Evolutionary conservation across 148 eudicot genomes (phyloP).

Genomic region (Diospyros kaki): DNA sequence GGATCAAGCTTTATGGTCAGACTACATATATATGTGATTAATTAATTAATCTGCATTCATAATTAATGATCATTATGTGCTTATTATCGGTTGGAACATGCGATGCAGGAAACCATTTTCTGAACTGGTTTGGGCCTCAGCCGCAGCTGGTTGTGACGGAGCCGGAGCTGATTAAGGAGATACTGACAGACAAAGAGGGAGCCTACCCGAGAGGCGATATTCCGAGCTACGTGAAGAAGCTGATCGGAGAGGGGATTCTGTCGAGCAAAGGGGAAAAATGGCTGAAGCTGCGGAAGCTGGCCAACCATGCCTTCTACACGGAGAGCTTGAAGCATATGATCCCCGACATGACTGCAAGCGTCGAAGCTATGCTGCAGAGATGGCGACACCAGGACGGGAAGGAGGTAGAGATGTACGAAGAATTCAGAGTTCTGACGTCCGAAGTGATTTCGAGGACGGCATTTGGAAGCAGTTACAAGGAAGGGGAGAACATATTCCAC

Average conservation of each 20-base stretch:
- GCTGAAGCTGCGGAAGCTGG: background rate
- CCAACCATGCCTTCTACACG: constrained; percentile 1
- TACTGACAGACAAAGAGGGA: background rate
- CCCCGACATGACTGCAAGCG: constrained; percentile 5
- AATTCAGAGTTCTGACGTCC: background rate
- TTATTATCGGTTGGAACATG: background rate
- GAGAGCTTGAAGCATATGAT: constrained; percentile 10
- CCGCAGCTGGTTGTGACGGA: background rate
- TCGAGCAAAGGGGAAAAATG: constrained; percentile 9
- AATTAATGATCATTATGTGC: too few species aligned
- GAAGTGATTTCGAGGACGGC: constrained; percentile 10
- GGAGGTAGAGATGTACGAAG: background rate
- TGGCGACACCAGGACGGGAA: constrained; percentile 7
- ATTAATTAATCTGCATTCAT: too few species aligned
- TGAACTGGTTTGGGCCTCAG: background rate
- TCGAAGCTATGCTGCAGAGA: constrained; percentile 10
- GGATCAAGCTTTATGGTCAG: constrained; percentile 22
- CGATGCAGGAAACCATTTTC: background rate
- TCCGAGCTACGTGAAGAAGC: background rate
- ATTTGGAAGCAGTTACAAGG: constrained; percentile 7
- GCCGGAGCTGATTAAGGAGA: background rate
- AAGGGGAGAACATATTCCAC: constrained; percentile 6
- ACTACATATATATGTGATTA: background rate
- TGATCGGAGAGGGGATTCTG: constrained; percentile 17
- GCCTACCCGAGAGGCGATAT: background rate